Evolutionary conservation across 805 yeast species (phyloP).

Genomic region (Teunomyces gatunensis): DNA sequence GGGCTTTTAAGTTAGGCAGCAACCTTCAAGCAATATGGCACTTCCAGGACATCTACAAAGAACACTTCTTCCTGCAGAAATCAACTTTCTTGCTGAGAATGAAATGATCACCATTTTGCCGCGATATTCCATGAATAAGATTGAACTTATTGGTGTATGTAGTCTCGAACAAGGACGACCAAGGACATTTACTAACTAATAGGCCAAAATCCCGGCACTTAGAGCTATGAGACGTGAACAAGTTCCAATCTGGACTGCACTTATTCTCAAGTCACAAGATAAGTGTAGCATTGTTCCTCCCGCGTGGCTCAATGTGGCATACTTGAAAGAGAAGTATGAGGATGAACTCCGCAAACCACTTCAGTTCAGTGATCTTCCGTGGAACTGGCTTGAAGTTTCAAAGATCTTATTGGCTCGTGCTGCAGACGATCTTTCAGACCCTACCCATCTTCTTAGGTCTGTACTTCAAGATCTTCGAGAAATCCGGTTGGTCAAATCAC

Average conservation of each 20-base stretch:
- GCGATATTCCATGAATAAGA: constrained; percentile 63
- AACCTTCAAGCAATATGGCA: constrained; percentile 46
- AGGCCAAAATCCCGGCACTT: constrained; percentile 54
- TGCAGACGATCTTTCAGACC: constrained; percentile 73
- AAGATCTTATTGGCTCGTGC: constrained; percentile 69
- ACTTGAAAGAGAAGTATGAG: constrained; percentile 57
- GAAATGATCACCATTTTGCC: constrained; percentile 75
- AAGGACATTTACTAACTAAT: constrained; percentile 12
- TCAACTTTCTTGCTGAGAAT: constrained; percentile 83
- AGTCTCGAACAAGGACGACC: constrained; percentile 4
- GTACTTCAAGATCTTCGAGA: constrained; percentile 82
- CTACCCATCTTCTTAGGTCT: constrained; percentile 67
- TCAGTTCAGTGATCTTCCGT: constrained; percentile 71
- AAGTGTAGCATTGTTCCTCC: constrained; percentile 87
- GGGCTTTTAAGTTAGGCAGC: not conserved
- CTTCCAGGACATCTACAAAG: constrained; percentile 53
- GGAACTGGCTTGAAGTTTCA: constrained; percentile 84
- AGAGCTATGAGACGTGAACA: constrained; percentile 64
- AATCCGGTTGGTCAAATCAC: constrained; percentile 72
- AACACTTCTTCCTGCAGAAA: constrained; percentile 71
- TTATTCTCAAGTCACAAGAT: constrained; percentile 76
- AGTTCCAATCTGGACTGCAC: constrained; percentile 87
- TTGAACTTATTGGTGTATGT: constrained; percentile 62
- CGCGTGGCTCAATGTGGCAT: constrained; percentile 65
- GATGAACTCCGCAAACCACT: constrained; percentile 59